Evolutionary conservation across 2,329 filamentous ascomycete species (phyloP), one percentile per base, ranked within the genome.

Genomic region (Juglanconis sp.): DNA sequence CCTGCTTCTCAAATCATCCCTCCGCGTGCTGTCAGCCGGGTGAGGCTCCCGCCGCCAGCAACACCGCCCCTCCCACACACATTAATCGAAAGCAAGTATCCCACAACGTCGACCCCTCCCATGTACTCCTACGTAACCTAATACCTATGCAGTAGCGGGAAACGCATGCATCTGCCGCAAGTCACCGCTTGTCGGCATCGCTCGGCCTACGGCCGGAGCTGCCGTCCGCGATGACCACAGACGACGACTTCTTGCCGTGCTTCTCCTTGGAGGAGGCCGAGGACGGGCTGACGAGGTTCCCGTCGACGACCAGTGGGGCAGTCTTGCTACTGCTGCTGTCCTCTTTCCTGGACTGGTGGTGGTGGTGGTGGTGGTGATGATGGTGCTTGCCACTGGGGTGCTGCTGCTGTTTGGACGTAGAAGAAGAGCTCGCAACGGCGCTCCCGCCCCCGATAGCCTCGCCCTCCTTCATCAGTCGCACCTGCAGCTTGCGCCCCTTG

Each of bases 381-480:
- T 51, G 49, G 15, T 58, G 54, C 36, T n/a, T 62, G 47, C 48
- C 53, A 4, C 56, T 56, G 44, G 51, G 47, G 53, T 44, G 44
- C n/a, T 35, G 46, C 11, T 49, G 34, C 24, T 36, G 15, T 15
- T 30, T 30, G 11, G 51, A 36, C n/a, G 34, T 4, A 13, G 57
- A 53, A 9, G 50, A 11, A 13, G 17, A 30, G 17, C 34, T 10
- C 35, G 50, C 10, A 54, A 11, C 57, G 30, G 36, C 42, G 15
- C 24, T 24, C 24, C 47, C 46, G 40, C 47, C 36, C 1, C 48
- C 32, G 24, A 64, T 42, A 4, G 57, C 42, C 53, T 64, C 60
- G 35, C 60, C 62, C 24, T 64, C 62, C 53, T 64, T 64, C 42
- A 64, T 52, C 49, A 64, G 32, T 15, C 56, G 56, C 36, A 57